These are phyloP conservation scores for Metschnikowia gruessii DNA, from an alignment of 805 yeast genomes.

Conservation along the genomic window DNA sequence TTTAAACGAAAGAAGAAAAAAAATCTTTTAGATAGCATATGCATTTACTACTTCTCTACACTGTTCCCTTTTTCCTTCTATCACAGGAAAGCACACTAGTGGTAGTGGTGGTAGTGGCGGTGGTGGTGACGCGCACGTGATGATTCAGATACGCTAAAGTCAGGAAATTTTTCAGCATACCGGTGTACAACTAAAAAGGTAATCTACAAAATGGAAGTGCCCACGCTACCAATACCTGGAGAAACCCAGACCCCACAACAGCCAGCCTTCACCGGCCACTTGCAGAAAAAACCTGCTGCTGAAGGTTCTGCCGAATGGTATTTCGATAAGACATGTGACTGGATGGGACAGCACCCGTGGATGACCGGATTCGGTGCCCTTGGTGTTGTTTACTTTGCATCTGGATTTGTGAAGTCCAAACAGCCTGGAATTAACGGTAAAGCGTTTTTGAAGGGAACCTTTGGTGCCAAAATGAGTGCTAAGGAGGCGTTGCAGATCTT, in stretches of 20 bases:
- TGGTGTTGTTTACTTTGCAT: slow-evolving; percentile 57
- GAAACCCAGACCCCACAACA: slow-evolving; percentile 29
- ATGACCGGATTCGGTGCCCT: slow-evolving; percentile 68
- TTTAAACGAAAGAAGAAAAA: too few relatives aligned
- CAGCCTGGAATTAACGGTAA: slow-evolving; percentile 67
- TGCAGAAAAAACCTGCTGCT: slow-evolving; percentile 39
- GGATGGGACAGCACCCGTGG: slow-evolving; percentile 75
- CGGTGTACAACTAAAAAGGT: background rate
- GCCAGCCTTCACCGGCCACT: slow-evolving; percentile 36
- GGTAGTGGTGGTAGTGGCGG: too few relatives aligned
- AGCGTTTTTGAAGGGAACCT: slow-evolving; percentile 80
- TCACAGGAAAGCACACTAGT: too few relatives aligned
- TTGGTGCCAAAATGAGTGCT: slow-evolving; percentile 86
- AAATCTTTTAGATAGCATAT: too few relatives aligned
- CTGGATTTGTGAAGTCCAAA: slow-evolving; percentile 63
- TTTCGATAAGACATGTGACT: slow-evolving; percentile 56
- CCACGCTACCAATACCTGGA: slow-evolving; percentile 57
- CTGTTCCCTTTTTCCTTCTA: too few relatives aligned
- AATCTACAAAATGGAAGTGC: slow-evolving; percentile 46
- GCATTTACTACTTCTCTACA: too few relatives aligned
- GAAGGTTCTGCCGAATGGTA: slow-evolving; percentile 56
- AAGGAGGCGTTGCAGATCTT: slow-evolving; percentile 86
- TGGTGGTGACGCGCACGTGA: slow-evolving; percentile 12
- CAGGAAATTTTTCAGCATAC: slow-evolving; percentile 6
- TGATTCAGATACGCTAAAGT: background rate